A percentile compares a stretch with the other conserved stretches of the same genome.
Conservation (phyloP, 345 rosid genomes). For the Citrus medica region DNA sequence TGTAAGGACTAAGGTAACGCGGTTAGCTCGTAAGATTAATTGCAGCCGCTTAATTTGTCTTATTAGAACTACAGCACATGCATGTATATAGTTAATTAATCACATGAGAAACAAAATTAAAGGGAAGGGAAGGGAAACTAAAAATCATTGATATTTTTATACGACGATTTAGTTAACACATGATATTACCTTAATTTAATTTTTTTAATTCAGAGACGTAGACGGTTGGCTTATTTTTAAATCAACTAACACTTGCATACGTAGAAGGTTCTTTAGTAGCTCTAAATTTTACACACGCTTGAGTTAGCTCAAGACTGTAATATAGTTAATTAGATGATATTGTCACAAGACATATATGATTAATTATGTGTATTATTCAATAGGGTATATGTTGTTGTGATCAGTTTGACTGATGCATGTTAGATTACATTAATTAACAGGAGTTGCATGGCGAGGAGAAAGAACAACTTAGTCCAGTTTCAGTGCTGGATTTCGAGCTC, state of each 20-base stretch:
- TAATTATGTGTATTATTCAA: conserved; percentile 1
- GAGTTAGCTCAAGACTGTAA: neutral
- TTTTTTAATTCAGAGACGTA: neutral
- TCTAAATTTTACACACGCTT: conserved; percentile 1
- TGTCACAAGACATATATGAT: neutral
- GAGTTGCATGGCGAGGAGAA: conserved; percentile 31
- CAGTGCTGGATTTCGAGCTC: conserved; percentile 40
- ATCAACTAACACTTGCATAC: neutral
- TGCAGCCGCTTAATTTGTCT: neutral
- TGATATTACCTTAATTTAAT: neutral
- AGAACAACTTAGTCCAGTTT: conserved; percentile 49
- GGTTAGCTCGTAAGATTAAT: neutral
- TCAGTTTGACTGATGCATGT: neutral
- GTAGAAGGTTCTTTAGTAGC: neutral
- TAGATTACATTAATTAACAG: conserved; percentile 24
- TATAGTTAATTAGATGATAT: no score
- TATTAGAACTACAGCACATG: neutral
- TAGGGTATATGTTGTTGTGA: conserved; percentile 6
- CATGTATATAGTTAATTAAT: neutral
- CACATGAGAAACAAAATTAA: neutral
- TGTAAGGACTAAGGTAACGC: neutral
- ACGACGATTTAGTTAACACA: no score
- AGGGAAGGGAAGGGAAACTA: conserved; percentile 17
- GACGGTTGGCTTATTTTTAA: neutral
- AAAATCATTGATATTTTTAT: no score